Base-by-base conservation (phyloP, 306 rosid genomes). In the Hippophae rhamnoides region DNA sequence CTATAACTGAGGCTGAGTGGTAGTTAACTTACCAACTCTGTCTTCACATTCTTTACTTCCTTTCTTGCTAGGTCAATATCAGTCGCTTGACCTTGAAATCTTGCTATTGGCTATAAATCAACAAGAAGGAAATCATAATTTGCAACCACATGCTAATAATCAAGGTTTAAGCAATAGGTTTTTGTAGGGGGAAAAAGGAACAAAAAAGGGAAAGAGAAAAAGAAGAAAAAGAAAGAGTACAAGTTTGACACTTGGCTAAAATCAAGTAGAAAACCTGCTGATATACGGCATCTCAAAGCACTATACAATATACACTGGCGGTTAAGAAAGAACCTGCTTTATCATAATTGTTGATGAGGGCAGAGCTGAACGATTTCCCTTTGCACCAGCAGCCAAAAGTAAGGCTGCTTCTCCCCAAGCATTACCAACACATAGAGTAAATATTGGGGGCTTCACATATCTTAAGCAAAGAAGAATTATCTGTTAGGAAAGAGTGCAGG, bases 321-420 rank as follows among this genome's bases (percentile, higher is more conserved):
- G 41, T 58, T 27, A 50, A 64, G 27, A 64, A 23, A 47, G n/a
- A 66, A 88, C 97, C 97, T 93, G 89, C 81, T 84, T 93, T 48
- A 86, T 84, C 99, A 88, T 93, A 73, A 88, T 88, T 72, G 97
- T 86, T 68, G 94, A 86, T 57, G 97, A 93, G 60, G 95, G 99
- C 78, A 84, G 78, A 40, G 99, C 90, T 62, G 97, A 86, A 63
- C 99, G 99, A 70, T 89, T 88, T 75, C 99, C 97, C 78, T 66
- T 84, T 45, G 94, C 85, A 69, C 99, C 99, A 53, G 99, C 76
- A 66, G 99, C 94, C 81, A 93, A 82, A 69, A 93, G 99, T 73
- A 93, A 76, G 54, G 99, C 97, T 55, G 99, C 97, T 85, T 93
- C 99, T 68, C 97, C 99, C 99, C 99, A 93, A 62, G 97, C 97